phyloP scores from a whole-genome alignment of 148 eudicot species.

The Euryodendron excelsum region DNA sequence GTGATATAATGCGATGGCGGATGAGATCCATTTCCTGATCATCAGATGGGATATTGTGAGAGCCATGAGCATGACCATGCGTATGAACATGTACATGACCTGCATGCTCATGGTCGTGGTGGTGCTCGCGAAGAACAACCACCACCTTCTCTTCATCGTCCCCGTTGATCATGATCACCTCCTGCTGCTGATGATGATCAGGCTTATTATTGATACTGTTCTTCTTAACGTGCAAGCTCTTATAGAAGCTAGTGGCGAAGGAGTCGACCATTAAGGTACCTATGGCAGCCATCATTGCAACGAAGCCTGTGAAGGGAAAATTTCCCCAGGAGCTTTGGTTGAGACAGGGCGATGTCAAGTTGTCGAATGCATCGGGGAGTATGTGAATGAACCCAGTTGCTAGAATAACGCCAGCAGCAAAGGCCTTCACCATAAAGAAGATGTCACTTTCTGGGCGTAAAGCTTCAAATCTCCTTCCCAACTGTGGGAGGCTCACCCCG shows the following conservation, averaged over 20 bases:
- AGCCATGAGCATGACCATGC: slow-evolving; percentile 68
- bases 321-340: slow-evolving; percentile 45
- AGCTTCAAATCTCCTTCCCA: slow-evolving; percentile 35
- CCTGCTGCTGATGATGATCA: too few species aligned
- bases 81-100: slow-evolving; percentile 54
- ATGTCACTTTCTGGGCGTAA: slow-evolving; percentile 46
- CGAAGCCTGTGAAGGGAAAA: slow-evolving; percentile 71
- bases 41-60: slow-evolving; percentile 8
- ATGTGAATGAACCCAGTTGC: slow-evolving; percentile 85
- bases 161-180: slow-evolving; percentile 5
- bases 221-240: slow-evolving; percentile 44
- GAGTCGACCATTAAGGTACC: slow-evolving; percentile 78
- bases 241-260: slow-evolving; percentile 53
- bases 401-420: slow-evolving; percentile 81
- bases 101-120: slow-evolving; percentile 31
- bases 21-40: slow-evolving; percentile 37
- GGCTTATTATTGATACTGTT: neutral
- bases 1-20: slow-evolving; percentile 72
- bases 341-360: slow-evolving; percentile 63
- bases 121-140: too few species aligned
- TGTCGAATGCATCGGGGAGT: slow-evolving; percentile 70
- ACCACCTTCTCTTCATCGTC: slow-evolving; percentile 27
- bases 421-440: slow-evolving; percentile 80
- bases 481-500: slow-evolving; percentile 59
- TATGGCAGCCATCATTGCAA: slow-evolving; percentile 64